These are phyloP conservation scores for Ascosphaera apis DNA, from an alignment of 2,329 filamentous ascomycete genomes.

Conservation along the genomic window DNA sequence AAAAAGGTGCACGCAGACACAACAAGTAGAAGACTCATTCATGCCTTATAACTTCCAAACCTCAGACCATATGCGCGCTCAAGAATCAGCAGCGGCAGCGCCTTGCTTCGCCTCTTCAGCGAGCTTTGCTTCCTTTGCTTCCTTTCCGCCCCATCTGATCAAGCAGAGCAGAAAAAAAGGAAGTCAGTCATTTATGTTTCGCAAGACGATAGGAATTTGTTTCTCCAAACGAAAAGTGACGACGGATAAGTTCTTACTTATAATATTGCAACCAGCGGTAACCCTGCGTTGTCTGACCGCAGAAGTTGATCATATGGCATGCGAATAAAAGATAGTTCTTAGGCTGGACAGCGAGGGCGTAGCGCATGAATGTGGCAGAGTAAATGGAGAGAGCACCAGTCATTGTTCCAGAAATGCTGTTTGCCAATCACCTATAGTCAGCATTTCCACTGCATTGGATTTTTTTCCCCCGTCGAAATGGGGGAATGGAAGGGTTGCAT, in stretches of 20 bases:
- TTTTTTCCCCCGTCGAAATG: background rate
- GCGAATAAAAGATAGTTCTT: slow-evolving; percentile 46
- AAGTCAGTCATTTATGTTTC: too few species aligned
- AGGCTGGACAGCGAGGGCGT: slow-evolving; percentile 38
- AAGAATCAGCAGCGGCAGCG: too few species aligned
- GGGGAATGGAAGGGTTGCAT: background rate
- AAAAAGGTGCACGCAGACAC: too few species aligned
- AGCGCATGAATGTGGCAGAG: slow-evolving; percentile 43
- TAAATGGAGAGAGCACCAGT: slow-evolving; percentile 37
- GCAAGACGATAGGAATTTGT: too few species aligned
- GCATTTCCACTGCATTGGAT: background rate
- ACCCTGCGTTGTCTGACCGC: slow-evolving; percentile 35
- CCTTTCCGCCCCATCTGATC: background rate
- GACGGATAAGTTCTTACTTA: slow-evolving; percentile 18
- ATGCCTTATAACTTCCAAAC: too few species aligned
- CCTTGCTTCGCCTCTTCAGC: too few species aligned
- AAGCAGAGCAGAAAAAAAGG: too few species aligned
- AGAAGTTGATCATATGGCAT: slow-evolving; percentile 43
- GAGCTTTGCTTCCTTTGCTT: background rate
- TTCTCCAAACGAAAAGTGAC: background rate
- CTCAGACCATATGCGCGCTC: too few species aligned
- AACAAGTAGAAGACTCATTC: too few species aligned
- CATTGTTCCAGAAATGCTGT: slow-evolving; percentile 42
- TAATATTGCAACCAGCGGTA: slow-evolving; percentile 40
- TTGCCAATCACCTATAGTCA: background rate